These are phyloP conservation scores for Pelargonium nanum DNA, from an alignment of 345 rosid species.

Conservation along the genomic window DNA sequence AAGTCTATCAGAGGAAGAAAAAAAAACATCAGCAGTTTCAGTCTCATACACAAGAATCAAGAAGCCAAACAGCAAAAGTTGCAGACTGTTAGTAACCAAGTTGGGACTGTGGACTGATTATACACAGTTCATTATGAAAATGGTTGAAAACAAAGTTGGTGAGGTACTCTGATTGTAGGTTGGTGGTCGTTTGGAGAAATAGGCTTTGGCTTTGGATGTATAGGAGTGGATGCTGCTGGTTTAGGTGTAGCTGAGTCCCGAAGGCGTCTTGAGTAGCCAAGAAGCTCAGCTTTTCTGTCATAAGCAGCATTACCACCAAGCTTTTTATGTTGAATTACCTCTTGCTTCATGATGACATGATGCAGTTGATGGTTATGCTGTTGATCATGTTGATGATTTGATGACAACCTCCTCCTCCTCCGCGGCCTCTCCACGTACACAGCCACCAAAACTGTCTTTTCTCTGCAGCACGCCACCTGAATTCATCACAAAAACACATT, in stretches of 20 bases:
- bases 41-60: too few species aligned
- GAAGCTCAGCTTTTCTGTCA: conserved; percentile 41
- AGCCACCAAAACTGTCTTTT: conserved; percentile 25
- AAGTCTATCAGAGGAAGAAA: conserved; percentile 16
- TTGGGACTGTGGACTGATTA: too few species aligned
- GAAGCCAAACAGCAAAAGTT: too few species aligned
- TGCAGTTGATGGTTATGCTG: neutral
- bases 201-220: conserved; percentile 18
- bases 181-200: conserved; percentile 12
- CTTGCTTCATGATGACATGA: conserved; percentile 13
- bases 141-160: too few species aligned
- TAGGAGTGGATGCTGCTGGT: conserved; percentile 11
- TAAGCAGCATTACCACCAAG: conserved; percentile 4
- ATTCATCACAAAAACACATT: neutral
- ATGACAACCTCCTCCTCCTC: conserved; percentile 4
- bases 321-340: conserved; percentile 5
- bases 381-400: too few species aligned
- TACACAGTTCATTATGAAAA: too few species aligned
- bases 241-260: conserved; percentile 26
- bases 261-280: conserved; percentile 26
- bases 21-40: too few species aligned
- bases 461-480: conserved; percentile 28
- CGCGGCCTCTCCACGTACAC: conserved; percentile 37
- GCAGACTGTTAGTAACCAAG: too few species aligned
- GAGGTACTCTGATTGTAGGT: too few species aligned